Base-by-base conservation (phyloP, 2,329 filamentous ascomycete species). In the Clarireedia homoeocarpa region DNA sequence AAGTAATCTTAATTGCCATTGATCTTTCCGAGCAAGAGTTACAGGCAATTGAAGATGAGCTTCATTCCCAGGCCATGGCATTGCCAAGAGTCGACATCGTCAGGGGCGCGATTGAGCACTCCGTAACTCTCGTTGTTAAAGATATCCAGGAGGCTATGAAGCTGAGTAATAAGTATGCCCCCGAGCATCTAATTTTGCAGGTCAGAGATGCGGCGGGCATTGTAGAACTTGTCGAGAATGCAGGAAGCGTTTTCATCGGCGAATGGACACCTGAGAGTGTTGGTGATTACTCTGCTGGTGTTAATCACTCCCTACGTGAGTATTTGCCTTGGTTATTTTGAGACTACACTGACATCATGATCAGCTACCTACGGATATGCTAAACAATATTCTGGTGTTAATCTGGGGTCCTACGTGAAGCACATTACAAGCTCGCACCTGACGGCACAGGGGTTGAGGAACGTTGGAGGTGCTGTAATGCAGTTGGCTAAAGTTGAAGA, bases 321-420 rank as follows among this genome's bases (percentile, higher is more conserved):
- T 86, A 57, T 48, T 6, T 36, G 20, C 56, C 51, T 51, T 42
- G 30, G 36, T 27, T n/a, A 30, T 5, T 27, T 23, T 30, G 3
- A 40, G 34, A n/a, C 34, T 24, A 10, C n/a, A n/a, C 48, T 54
- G 26, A 49, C 42, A 56, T 34, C 42, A 61, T 42, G 55, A 53
- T 26, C 64, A 95, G 91, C 94, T 52, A 99, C 94, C 0, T 99
- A 97, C 69, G 94, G 94, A 42, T 99, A 95, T 67, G 94, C 94
- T 49, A 96, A 95, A 75, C 94, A 99, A 72, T 99, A 99, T 76
- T 96, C 91, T 5, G 94, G 94, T 52, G 94, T 99, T 68, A 99
- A 96, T 72, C 81, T 99, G 5, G 90, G 83, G 34, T 97, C 92
- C 2, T 99, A 96, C 74, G 82, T 96, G 71, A 99, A 99, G 77